Base-by-base conservation (phyloP, 176 grass and related monocot genomes). In the Hsuehochloa calcarea region DNA sequence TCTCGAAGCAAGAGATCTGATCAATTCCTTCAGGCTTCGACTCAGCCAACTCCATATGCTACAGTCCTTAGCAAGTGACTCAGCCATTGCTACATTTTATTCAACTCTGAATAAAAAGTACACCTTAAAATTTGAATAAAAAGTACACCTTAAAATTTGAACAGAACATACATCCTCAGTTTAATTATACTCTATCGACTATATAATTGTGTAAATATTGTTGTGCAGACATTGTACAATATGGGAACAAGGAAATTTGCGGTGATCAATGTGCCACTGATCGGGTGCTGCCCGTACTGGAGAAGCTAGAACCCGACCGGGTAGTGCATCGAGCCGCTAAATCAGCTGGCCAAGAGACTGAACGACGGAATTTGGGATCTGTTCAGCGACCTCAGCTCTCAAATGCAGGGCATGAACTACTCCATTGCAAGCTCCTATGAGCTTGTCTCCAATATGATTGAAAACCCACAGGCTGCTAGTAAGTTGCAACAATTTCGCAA, bases 221-320 rank as follows among this genome's bases (percentile, higher is more conserved):
- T 5, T 68, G 1, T 79, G 81, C 74, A 97, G 91, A 61, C 79
- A 19, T 58, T 93, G 47, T 91, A 96, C 43, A 74, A 87, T 72
- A 69, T 93, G 17, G 94, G 87, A 17, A 89, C 94, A 0, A 97
- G 94, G 70, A 93, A 92, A 72, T 94, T 97, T 10, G 82, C 46
- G 1, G 68, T 97, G 74, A 82, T 84, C 14, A 78, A 97, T 52
- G 81, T 92, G 75, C 63, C 91, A n/a, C 13, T 39, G 16, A 39
- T 93, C 14, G 89, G 89, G 20, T 97, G 94, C n/a, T 81, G 61
- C 43, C 94, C 91, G 2, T 65, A 51, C 31, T 60, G 75, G 66
- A 89, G 91, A 56, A 77, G 63, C 19, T 65, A 58, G 63, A 88
- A 62, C 55, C 70, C 74, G 4, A 88, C 79, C 0, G 85, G 91